These are phyloP conservation scores for Penicillium janthinellum DNA, from an alignment of 2,329 filamentous ascomycete species.

Conservation along the genomic window DNA sequence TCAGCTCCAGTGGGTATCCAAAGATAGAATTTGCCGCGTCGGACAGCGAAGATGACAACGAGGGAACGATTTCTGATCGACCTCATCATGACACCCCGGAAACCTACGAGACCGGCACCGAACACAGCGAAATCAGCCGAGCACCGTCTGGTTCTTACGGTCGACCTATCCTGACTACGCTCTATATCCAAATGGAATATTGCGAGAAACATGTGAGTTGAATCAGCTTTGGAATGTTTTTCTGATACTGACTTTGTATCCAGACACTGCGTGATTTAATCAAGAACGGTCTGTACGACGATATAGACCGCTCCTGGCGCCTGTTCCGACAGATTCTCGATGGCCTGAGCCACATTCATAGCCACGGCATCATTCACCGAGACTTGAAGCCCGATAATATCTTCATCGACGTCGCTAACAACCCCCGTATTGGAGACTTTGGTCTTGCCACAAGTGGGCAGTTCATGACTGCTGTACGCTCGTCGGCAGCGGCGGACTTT, in stretches of 20 bases:
- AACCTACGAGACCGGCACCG: slow-evolving; percentile 25
- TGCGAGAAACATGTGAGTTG: slow-evolving; percentile 77
- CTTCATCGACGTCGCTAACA: slow-evolving; percentile 87
- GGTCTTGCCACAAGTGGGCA: slow-evolving; percentile 90
- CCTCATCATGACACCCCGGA: slow-evolving; percentile 28
- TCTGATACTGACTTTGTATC: slow-evolving; percentile 15
- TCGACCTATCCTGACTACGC: slow-evolving; percentile 66
- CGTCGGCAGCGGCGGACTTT: slow-evolving; percentile 39
- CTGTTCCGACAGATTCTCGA: slow-evolving; percentile 90
- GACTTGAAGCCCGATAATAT: slow-evolving; percentile 98
- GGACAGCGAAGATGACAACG: slow-evolving; percentile 51
- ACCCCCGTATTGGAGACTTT: slow-evolving; percentile 96
- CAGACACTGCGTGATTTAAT: slow-evolving; percentile 88
- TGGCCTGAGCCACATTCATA: slow-evolving; percentile 86
- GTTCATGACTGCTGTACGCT: slow-evolving; percentile 44
- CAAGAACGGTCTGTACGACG: slow-evolving; percentile 69
- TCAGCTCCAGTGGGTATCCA: slow-evolving; percentile 79
- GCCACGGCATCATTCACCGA: slow-evolving; percentile 87
- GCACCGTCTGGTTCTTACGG: slow-evolving; percentile 52
- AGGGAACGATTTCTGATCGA: slow-evolving; percentile 40
- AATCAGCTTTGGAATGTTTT: not conserved
- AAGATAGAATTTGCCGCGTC: slow-evolving; percentile 72
- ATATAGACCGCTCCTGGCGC: slow-evolving; percentile 80
- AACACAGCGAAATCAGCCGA: slow-evolving; percentile 39
- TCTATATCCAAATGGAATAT: slow-evolving; percentile 99